Evolutionary conservation across 495 filamentous ascomycete species (phyloP), one percentile per base, ranked within the genome.

Genomic region (Aspergillus saccharolyticus): DNA sequence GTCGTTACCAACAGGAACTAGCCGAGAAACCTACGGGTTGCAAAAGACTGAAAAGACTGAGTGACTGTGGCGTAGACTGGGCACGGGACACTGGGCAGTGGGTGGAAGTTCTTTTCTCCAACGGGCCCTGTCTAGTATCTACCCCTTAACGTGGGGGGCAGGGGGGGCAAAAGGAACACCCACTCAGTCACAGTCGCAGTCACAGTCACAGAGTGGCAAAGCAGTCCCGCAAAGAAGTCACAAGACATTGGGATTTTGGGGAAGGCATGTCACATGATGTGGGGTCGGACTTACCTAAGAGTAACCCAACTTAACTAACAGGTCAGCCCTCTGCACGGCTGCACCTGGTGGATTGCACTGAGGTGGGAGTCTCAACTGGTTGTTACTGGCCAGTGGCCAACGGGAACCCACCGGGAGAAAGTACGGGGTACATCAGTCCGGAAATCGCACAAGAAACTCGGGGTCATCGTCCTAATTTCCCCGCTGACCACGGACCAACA

Each of bases 241-340:
- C 63, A 61, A 66, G 63, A 47, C 44, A 8, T 39, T 15, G 33
- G 33, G 33, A 12, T 5, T 6, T 5, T 9, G 48, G 58, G 55
- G 54, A n/a, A 30, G 48, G 25, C 54, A 44, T 44, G 56, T 66
- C 64, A 66, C 64, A 66, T 66, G 64, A 66, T 60, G 61, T 58
- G 58, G 55, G 52, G 60, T 57, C 44, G 57, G 53, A 52, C 57
- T 39, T 39, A 39, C 33, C 33, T 39, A 39, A 39, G 33, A 39
- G 33, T 15, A 8, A 39, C 33, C 33, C 14, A 39, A 39, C 33
- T 39, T 10, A 39, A 12, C 33, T 39, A 8, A n/a, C n/a, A n/a
- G n/a, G n/a, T n/a, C n/a, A n/a, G n/a, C n/a, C n/a, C n/a, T n/a
- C n/a, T n/a, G n/a, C n/a, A n/a, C n/a, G n/a, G n/a, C n/a, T n/a